These are phyloP conservation scores for Pistacia atlantica DNA, from an alignment of 345 rosid genomes.

Conservation along the genomic window DNA sequence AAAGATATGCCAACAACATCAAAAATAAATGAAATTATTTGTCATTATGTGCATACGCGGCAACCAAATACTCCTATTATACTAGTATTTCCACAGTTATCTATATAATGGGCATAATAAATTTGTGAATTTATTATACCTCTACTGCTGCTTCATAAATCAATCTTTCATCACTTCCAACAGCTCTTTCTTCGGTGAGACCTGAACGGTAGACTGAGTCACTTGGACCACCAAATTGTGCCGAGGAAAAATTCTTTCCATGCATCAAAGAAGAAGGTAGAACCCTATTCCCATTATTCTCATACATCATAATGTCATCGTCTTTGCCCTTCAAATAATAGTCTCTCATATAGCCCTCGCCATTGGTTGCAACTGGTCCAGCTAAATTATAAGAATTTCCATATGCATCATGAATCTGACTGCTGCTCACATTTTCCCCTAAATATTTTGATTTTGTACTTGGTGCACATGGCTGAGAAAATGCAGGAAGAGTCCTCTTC, in stretches of 20 bases:
- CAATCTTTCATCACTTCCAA: slow-evolving; percentile 69
- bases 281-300: slow-evolving; percentile 51
- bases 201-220: slow-evolving; percentile 49
- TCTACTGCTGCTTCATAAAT: slow-evolving; percentile 90
- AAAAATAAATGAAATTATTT: slow-evolving; percentile 3
- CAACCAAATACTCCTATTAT: too few relatives aligned
- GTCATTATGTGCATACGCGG: background rate
- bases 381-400: slow-evolving; percentile 36
- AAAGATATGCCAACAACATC: background rate
- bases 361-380: slow-evolving; percentile 38
- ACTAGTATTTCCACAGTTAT: too few relatives aligned
- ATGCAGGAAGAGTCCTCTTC: slow-evolving; percentile 56
- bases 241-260: slow-evolving; percentile 41
- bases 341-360: slow-evolving; percentile 47
- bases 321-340: slow-evolving; percentile 31
- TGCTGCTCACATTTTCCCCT: slow-evolving; percentile 35
- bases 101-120: too few relatives aligned
- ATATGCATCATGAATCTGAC: slow-evolving; percentile 42
- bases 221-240: slow-evolving; percentile 50
- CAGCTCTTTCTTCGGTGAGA: slow-evolving; percentile 53
- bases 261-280: slow-evolving; percentile 63
- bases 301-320: slow-evolving; percentile 51
- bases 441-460: slow-evolving; percentile 31
- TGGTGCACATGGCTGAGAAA: slow-evolving; percentile 37
- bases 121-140: slow-evolving; percentile 36